These are phyloP conservation scores for Nissolia schottii DNA, from an alignment of 306 rosid species.

Conservation along the genomic window DNA sequence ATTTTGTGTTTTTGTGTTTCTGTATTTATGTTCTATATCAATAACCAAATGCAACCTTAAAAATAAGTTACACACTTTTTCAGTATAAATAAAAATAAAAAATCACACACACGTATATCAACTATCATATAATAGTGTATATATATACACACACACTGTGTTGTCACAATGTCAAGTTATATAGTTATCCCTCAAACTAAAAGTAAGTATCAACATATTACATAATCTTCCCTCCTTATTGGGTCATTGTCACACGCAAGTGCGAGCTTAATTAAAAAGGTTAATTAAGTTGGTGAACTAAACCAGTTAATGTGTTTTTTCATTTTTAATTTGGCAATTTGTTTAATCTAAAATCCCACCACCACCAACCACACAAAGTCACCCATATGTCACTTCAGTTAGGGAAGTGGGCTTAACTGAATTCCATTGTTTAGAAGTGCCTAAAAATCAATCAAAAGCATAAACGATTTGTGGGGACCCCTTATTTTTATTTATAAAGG, in stretches of 20 bases:
- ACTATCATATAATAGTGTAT: background rate
- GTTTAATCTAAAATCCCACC: slow-evolving; percentile 1
- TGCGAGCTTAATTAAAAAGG: slow-evolving; percentile 20
- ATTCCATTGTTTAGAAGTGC: slow-evolving; percentile 32
- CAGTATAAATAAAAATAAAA: too few relatives aligned
- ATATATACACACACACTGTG: slow-evolving; percentile 10
- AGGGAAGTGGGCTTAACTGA: slow-evolving; percentile 62
- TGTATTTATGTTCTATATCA: too few relatives aligned
- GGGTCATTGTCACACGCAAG: slow-evolving; percentile 2
- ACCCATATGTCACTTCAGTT: slow-evolving; percentile 45
- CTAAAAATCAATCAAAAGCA: background rate
- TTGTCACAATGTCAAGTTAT: background rate
- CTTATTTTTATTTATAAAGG: slow-evolving; percentile 9
- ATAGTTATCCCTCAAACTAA: background rate
- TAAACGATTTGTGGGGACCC: slow-evolving; percentile 16
- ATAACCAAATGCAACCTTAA: too few relatives aligned
- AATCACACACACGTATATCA: background rate
- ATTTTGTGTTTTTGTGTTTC: too few relatives aligned
- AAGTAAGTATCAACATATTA: background rate
- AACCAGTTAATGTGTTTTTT: slow-evolving; percentile 43
- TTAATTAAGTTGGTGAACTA: slow-evolving; percentile 87
- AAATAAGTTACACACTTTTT: too few relatives aligned
- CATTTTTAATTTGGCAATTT: background rate
- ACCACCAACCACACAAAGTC: slow-evolving; percentile 74
- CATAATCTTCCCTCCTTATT: background rate